Base-by-base conservation (phyloP, 768 basidiomycete species). In the Rhizopogon vesiculosus region DNA sequence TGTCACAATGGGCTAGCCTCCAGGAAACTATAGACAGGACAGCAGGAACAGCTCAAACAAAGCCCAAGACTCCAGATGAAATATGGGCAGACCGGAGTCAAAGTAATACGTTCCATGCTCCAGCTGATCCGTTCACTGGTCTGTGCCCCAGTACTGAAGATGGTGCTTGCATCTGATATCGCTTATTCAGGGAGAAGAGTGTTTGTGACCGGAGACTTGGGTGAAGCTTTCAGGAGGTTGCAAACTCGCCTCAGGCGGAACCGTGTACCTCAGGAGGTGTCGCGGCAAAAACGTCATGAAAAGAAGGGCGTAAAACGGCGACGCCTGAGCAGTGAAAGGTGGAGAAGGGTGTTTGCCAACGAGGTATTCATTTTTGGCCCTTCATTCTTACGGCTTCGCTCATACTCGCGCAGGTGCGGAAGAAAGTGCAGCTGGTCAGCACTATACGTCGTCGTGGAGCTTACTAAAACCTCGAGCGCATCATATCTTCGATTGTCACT, bases 301-400 rank as follows among this genome's bases (percentile, higher is more conserved):
- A 90, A 92, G 76, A 87, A 84, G 72, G 90, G 91, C 35, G 81
- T 77, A 57, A 91, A 90, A 69, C 82, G 89, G 58, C 78, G 88
- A 58, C 79, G 90, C 59, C 73, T 92, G 63, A 75, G 74, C 49
- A 91, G 89, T 63, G 78, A 87, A 69, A 80, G 89, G 61, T 92
- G 90, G 88, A 79, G 88, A 66, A 84, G 78, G 63, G 82, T 79
- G 57, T 93, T 93, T 70, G 86, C 90, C 46, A 76, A 90, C 62
- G 86, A 90, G 79, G 91, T 84, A 72, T 60, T 83, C 38, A 58
- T 54, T 35, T 31, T 55, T 64, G 42, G 58, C 42, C 55, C 50
- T 46, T 53, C 33, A 42, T 43, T 38, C 54, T 64, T 42, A 61
- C 48, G 51, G 40, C 57, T 49, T 44, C 42, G 51, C 61, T 56